Base-by-base conservation (phyloP, 2,329 filamentous ascomycete genomes). In the Penicillium sp. region DNA sequence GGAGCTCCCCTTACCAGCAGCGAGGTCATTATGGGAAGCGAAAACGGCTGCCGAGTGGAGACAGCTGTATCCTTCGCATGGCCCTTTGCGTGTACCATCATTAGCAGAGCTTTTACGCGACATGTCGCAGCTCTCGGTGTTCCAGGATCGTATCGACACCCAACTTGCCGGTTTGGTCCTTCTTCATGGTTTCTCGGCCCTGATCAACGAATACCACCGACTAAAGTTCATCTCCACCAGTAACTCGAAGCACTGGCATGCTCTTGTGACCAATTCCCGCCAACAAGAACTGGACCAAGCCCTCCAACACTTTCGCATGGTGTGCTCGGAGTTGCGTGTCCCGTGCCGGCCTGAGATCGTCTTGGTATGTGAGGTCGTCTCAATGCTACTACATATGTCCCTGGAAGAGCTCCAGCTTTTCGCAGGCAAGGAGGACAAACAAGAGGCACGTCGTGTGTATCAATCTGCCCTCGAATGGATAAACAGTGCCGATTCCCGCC, bases 11-110 rank as follows among this genome's bases (percentile, higher is more conserved):
- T 70, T 91, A 0, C 88, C 88, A 0, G 82, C 82, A 56, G 76
- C 83, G 0, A 79, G 81, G 51, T 78, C 82, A 12, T 69, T 91
- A 2, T 92, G 88, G 88, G 79, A 83, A 46, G 87, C 88, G 1
- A 79, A 80, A 27, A 81, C 81, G 0, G 85, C 88, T 2, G 66
- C 75, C 18, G 81, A 85, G 57, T 91, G 89, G 87, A 89, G 88
- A 67, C 69, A 75, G 7, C 74, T 80, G 1, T 88, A 84, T 59
- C 71, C 88, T 23, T 65, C 73, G 6, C 68, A 67, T 18, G 53
- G 53, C 3, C 49, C 23, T 61, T 69, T 54, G 73, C 76, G 66
- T 71, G 58, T 80, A 1, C 65, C 67, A 15, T 69, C 67, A 7
- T 54, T 68, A 8, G 57, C 66, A 11, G 84, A 87, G 60, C 71